phyloP scores from a whole-genome alignment of 1,284 basidiomycete genomes.

The Tilletia horrida region DNA sequence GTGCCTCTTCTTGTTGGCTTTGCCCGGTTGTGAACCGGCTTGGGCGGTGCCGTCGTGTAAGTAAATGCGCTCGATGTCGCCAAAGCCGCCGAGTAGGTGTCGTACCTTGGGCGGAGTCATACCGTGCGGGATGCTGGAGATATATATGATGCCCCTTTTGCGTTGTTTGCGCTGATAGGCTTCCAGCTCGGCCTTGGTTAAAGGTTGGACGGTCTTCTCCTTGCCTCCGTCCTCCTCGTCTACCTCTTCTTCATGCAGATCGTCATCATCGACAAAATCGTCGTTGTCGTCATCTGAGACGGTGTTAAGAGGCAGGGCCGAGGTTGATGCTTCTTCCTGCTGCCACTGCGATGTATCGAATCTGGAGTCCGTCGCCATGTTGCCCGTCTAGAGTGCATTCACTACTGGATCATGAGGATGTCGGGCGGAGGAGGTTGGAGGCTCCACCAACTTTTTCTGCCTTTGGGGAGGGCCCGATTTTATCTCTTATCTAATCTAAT shows the following conservation, averaged over 20 bases:
- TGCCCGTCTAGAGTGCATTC: no score
- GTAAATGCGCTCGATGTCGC: conserved; percentile 50
- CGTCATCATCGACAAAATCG: not conserved
- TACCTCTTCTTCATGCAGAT: not conserved
- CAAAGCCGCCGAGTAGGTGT: conserved; percentile 60
- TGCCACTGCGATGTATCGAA: conserved; percentile 10
- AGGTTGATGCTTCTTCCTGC: not conserved
- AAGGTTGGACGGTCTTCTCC: conserved; percentile 3
- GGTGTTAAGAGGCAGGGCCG: not conserved
- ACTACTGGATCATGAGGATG: no score
- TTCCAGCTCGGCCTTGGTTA: conserved; percentile 35
- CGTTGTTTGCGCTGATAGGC: conserved; percentile 46
- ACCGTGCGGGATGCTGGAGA: conserved; percentile 94
- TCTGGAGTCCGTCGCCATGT: conserved; percentile 2
- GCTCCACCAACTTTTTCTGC: no score
- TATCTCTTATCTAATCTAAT: no score
- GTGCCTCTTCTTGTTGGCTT: conserved; percentile 64
- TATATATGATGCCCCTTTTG: conserved; percentile 75
- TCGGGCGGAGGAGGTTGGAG: no score
- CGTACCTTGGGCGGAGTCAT: conserved; percentile 97
- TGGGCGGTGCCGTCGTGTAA: conserved; percentile 40
- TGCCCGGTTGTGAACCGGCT: not conserved
- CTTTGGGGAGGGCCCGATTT: no score
- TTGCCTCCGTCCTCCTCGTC: not conserved
- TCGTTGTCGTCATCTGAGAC: not conserved